These are phyloP conservation scores for Candida quercuum DNA, from an alignment of 805 yeast species.

Conservation along the genomic window DNA sequence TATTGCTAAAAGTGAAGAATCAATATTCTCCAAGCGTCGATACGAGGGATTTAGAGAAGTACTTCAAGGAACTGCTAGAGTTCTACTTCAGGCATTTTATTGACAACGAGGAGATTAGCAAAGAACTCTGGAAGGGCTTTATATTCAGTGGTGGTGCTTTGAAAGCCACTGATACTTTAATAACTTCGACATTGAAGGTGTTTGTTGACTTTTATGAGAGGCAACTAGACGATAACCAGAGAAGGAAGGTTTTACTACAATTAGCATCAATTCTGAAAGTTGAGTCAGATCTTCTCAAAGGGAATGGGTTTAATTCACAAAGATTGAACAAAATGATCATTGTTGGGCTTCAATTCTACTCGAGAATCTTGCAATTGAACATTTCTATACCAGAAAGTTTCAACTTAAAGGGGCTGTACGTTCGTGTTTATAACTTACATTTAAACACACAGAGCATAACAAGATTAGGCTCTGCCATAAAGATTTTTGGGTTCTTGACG, in stretches of 20 bases:
- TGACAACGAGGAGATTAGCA: conserved; percentile 9
- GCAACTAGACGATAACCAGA: conserved; percentile 8
- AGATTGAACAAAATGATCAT: conserved; percentile 14
- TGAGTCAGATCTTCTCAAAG: conserved; percentile 5
- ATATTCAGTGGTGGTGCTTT: conserved; percentile 51
- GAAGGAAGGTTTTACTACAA: conserved; percentile 15
- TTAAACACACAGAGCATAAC: conserved; percentile 38
- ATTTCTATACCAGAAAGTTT: conserved; percentile 16
- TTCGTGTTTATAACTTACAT: conserved; percentile 51
- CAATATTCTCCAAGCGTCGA: no score
- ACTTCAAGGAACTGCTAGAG: conserved; percentile 24
- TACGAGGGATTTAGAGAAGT: conserved; percentile 19
- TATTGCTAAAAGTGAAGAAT: no score
- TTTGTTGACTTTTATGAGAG: conserved; percentile 29
- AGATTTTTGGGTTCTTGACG: conserved; percentile 38
- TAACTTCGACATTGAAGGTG: conserved; percentile 36
- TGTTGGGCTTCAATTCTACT: conserved; percentile 21
- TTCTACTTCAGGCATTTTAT: conserved; percentile 16
- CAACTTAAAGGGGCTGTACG: conserved; percentile 32
- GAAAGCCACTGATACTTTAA: conserved; percentile 41
- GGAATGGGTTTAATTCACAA: conserved; percentile 7
- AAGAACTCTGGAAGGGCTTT: conserved; percentile 52
- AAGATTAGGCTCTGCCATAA: conserved; percentile 35
- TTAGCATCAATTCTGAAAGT: conserved; percentile 25
- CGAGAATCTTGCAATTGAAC: conserved; percentile 18